phyloP scores from a whole-genome alignment of 1,284 basidiomycete species.

The Schizopora paradoxa region DNA sequence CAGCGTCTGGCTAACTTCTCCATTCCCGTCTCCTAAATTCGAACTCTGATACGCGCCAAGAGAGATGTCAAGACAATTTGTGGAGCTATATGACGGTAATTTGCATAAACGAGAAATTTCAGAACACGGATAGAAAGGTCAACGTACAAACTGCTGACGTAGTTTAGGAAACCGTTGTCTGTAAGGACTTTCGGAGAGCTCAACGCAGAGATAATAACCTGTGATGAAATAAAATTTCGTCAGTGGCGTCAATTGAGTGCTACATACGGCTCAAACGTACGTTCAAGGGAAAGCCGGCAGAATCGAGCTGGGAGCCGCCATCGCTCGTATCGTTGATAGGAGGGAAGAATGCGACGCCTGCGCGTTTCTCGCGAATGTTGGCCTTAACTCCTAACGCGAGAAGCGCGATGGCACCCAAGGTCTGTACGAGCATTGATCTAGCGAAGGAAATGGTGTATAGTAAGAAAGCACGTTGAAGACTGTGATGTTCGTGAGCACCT shows the following conservation, averaged over 20 bases:
- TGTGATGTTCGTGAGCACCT: too few species aligned
- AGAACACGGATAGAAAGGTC: too few species aligned
- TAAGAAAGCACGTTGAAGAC: too few species aligned
- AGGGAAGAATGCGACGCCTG: constrained; percentile 11
- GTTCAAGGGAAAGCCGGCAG: constrained; percentile 7
- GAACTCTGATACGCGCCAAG: constrained; percentile 50
- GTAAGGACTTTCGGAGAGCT: constrained; percentile 68
- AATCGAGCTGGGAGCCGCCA: constrained; percentile 18
- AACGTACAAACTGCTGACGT: constrained; percentile 57
- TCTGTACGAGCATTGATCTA: too few species aligned
- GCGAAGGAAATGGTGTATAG: too few species aligned
- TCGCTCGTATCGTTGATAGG: constrained; percentile 6
- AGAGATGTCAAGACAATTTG: constrained; percentile 69
- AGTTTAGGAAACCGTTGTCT: constrained; percentile 54
- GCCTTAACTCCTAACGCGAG: too few species aligned
- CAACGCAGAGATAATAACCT: constrained; percentile 34
- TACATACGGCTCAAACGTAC: too few species aligned
- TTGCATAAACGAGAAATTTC: too few species aligned
- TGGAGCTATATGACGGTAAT: constrained; percentile 40
- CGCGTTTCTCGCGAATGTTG: too few species aligned
- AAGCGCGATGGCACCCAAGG: too few species aligned
- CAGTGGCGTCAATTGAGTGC: background rate
- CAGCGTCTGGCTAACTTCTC: constrained; percentile 39
- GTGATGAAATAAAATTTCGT: constrained; percentile 32
- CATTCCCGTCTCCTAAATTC: constrained; percentile 14